These are phyloP conservation scores for Apiotrichum sp. DNA, from an alignment of 1,284 basidiomycete genomes.

Conservation along the genomic window DNA sequence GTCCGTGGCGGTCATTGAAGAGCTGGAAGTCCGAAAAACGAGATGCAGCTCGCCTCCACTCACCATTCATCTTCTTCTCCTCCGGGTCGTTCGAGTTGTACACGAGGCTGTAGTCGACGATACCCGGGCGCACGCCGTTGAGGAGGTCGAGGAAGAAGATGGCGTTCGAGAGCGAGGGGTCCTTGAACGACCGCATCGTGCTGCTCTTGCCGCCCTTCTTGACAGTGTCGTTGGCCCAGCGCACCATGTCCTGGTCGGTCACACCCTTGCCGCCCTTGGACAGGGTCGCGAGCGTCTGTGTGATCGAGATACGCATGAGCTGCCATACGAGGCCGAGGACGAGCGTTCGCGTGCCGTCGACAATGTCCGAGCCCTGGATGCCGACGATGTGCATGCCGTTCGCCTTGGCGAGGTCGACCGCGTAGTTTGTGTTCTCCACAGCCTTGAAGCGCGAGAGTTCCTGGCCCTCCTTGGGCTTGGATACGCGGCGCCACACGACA, in stretches of 20 bases:
- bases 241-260: conserved; percentile 87
- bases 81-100: conserved; percentile 56
- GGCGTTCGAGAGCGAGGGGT: conserved; percentile 80
- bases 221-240: conserved; percentile 90
- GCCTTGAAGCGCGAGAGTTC: conserved; percentile 91
- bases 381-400: conserved; percentile 94
- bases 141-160: conserved; percentile 91
- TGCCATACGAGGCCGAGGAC: conserved; percentile 97
- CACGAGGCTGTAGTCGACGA: conserved; percentile 86
- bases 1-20: too few species aligned
- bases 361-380: conserved; percentile 95
- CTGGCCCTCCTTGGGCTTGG: conserved; percentile 81
- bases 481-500: conserved; percentile 89
- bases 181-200: conserved; percentile 86
- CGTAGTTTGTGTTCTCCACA: conserved; percentile 98
- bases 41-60: conserved; percentile 23
- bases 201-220: conserved; percentile 62
- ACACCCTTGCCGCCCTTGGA: conserved; percentile 70
- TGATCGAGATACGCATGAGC: conserved; percentile 84
- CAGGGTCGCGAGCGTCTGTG: conserved; percentile 77
- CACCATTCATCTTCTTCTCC: conserved; percentile 86
- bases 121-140: conserved; percentile 84
- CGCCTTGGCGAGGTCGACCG: conserved; percentile 83
- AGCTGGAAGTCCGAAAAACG: too few species aligned
- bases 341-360: conserved; percentile 83